These are phyloP conservation scores for Leucaena leucocephala DNA, from an alignment of 306 rosid species.

Conservation along the genomic window DNA sequence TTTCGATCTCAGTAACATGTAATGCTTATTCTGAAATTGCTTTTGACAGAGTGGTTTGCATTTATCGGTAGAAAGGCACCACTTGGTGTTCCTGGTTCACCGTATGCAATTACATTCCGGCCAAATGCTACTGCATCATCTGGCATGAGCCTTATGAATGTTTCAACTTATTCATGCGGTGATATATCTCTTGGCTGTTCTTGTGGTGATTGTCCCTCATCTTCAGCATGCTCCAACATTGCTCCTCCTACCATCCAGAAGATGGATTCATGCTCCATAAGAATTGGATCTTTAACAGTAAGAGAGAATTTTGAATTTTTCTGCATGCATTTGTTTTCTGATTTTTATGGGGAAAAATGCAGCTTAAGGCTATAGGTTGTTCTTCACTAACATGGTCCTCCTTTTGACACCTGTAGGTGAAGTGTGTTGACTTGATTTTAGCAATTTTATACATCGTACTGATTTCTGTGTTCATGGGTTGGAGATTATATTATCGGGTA, in stretches of 20 bases:
- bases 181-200: constrained; percentile 95
- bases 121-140: constrained; percentile 59
- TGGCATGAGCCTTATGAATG: constrained; percentile 92
- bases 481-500: constrained; percentile 70
- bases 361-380: constrained; percentile 12
- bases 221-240: constrained; percentile 74
- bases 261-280: constrained; percentile 69
- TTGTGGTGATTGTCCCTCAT: constrained; percentile 94
- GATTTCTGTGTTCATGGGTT: constrained; percentile 70
- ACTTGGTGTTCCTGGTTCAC: constrained; percentile 67
- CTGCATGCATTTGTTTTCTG: constrained; percentile 31
- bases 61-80: constrained; percentile 84
- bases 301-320: constrained; percentile 38
- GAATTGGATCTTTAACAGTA: constrained; percentile 83
- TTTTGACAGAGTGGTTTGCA: constrained; percentile 86
- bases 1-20: constrained; percentile 19
- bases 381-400: constrained; percentile 42
- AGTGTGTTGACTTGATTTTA: constrained; percentile 75
- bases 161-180: constrained; percentile 85
- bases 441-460: constrained; percentile 69
- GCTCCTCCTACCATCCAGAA: constrained; percentile 54
- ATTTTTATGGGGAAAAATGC: constrained; percentile 26
- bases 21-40: constrained; percentile 38
- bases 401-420: constrained; percentile 64
- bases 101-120: constrained; percentile 70